These are phyloP conservation scores for Panaeolus cyanescens DNA, from an alignment of 768 basidiomycete genomes.

Conservation along the genomic window DNA sequence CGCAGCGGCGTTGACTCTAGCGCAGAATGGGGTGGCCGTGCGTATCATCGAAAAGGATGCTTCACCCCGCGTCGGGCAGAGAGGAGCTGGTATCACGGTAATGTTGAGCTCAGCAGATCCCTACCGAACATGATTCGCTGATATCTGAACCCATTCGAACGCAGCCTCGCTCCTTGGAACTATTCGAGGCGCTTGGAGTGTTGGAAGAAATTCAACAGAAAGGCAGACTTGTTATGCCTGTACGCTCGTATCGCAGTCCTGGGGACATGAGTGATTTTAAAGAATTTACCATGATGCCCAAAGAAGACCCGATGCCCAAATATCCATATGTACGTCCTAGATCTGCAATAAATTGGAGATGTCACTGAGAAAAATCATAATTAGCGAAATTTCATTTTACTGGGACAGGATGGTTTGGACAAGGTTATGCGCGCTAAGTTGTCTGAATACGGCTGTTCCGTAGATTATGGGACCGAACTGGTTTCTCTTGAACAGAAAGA, in stretches of 20 bases:
- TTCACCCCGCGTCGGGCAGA: slow-evolving; percentile 29
- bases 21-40: slow-evolving; percentile 44
- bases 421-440: slow-evolving; percentile 33
- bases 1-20: slow-evolving; percentile 34
- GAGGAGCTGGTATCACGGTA: slow-evolving; percentile 36
- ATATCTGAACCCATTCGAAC: neutral
- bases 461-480: slow-evolving; percentile 48
- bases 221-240: slow-evolving; percentile 16
- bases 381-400: slow-evolving; percentile 24
- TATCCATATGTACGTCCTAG: slow-evolving; percentile 25
- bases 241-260: slow-evolving; percentile 31
- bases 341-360: neutral
- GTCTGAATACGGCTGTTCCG: slow-evolving; percentile 27
- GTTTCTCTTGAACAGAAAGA: slow-evolving; percentile 38
- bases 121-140: neutral
- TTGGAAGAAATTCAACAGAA: slow-evolving; percentile 30
- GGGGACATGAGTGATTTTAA: slow-evolving; percentile 16
- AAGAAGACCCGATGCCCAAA: slow-evolving; percentile 23
- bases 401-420: slow-evolving; percentile 37
- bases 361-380: neutral
- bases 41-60: slow-evolving; percentile 49
- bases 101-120: neutral
- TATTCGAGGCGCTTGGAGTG: slow-evolving; percentile 37
- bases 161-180: slow-evolving; percentile 43
- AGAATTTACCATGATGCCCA: slow-evolving; percentile 27